A percentile compares a stretch with the other conserved stretches of the same genome.
phyloP scores from a whole-genome alignment of 2,329 filamentous ascomycete species.

The Penicillium sp. region DNA sequence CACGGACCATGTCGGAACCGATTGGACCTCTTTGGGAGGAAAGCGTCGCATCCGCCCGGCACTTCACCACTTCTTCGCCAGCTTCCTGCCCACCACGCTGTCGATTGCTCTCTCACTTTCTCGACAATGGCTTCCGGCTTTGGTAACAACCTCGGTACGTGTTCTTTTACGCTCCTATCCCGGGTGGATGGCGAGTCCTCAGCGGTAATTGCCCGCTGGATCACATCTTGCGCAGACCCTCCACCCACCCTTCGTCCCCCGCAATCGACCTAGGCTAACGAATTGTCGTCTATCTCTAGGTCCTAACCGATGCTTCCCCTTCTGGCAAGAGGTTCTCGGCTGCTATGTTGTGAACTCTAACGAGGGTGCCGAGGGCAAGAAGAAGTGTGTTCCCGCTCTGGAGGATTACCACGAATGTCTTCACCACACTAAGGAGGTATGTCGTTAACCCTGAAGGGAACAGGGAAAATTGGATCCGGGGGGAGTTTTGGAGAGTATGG shows the following conservation, averaged over 20 bases:
- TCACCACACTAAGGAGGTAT: conserved; percentile 98
- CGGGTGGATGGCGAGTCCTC: conserved; percentile 10
- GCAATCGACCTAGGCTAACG: conserved; percentile 29
- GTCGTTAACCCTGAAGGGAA: conserved; percentile 27
- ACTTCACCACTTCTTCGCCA: conserved; percentile 30
- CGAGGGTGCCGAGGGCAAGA: conserved; percentile 79
- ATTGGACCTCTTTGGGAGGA: conserved; percentile 21
- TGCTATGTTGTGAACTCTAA: conserved; percentile 96
- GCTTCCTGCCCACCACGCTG: conserved; percentile 25
- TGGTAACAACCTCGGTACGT: conserved; percentile 60
- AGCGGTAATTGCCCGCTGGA: conserved; percentile 12
- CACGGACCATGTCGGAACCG: conserved; percentile 36
- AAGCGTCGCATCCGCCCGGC: conserved; percentile 36
- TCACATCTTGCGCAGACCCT: conserved; percentile 24
- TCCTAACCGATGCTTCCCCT: conserved; percentile 88
- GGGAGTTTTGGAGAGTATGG: background rate
- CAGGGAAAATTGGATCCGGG: background rate
- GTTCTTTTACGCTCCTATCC: background rate
- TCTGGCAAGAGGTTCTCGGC: conserved; percentile 98
- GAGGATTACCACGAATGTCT: conserved; percentile 99
- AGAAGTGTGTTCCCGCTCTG: conserved; percentile 80
- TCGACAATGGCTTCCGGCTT: conserved; percentile 55
- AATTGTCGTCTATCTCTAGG: conserved; percentile 48
- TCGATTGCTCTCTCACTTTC: conserved; percentile 24
- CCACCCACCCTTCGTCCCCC: conserved; percentile 10